Conservation (phyloP, 139 green algal species). For the Chlamydomonas urium region DNA sequence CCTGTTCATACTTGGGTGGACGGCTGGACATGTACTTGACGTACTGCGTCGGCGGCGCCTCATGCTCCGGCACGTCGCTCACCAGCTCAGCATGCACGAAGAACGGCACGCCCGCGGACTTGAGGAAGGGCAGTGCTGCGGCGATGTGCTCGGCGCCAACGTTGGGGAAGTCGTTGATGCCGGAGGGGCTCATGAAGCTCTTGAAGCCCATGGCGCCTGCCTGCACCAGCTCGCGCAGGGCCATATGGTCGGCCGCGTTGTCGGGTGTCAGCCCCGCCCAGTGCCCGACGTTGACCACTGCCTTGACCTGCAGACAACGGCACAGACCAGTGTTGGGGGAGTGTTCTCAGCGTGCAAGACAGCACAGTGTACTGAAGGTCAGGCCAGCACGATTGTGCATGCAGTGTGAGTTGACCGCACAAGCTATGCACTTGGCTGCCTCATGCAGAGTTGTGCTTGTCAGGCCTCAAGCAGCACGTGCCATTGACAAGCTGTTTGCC, state of each 20-base stretch:
- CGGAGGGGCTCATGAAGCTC: constrained; percentile 83
- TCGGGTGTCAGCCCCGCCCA: constrained; percentile 89
- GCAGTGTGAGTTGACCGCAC: too few species aligned
- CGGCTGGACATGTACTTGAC: constrained; percentile 69
- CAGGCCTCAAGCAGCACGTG: too few species aligned
- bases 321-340: too few species aligned
- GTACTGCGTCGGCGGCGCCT: constrained; percentile 46
- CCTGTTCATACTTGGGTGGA: constrained; percentile 68
- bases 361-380: too few species aligned
- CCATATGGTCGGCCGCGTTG: constrained; percentile 65
- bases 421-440: too few species aligned
- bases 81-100: constrained; percentile 79
- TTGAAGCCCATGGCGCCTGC: constrained; percentile 88
- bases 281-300: constrained; percentile 71
- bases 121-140: constrained; percentile 65
- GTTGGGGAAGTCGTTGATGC: constrained; percentile 88
- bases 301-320: constrained; percentile 48
- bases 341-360: too few species aligned
- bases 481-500: too few species aligned
- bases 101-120: constrained; percentile 56
- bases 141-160: constrained; percentile 52
- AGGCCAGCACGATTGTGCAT: too few species aligned
- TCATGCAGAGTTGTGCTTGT: too few species aligned
- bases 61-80: background rate
- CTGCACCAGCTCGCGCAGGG: constrained; percentile 62